A percentile compares a stretch with the other conserved stretches of the same genome.
These are phyloP conservation scores for Basipetospora chlamydospora DNA, from an alignment of 2,329 filamentous ascomycete genomes.

Conservation along the genomic window DNA sequence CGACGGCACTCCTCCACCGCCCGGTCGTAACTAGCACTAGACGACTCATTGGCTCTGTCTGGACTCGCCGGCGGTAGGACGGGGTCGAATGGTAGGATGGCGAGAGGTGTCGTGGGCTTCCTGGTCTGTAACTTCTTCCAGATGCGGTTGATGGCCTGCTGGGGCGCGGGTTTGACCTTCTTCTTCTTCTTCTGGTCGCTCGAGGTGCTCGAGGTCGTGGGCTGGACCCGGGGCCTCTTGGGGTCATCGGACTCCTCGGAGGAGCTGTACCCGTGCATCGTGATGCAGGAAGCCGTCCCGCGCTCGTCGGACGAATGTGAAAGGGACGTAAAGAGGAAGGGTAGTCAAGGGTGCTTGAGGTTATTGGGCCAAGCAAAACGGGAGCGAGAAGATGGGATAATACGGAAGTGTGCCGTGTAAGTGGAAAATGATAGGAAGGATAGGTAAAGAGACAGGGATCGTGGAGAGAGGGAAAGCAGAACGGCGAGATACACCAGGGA, in stretches of 20 bases:
- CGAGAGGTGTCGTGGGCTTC: slow-evolving; percentile 50
- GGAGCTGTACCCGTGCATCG: slow-evolving; percentile 32
- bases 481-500: no score
- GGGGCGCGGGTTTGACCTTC: slow-evolving; percentile 44
- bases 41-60: slow-evolving; percentile 43
- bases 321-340: no score
- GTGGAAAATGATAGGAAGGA: no score
- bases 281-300: not conserved
- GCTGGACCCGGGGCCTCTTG: slow-evolving; percentile 20
- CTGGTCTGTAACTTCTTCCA: slow-evolving; percentile 46
- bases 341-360: no score
- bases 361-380: no score
- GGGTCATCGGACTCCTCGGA: slow-evolving; percentile 35
- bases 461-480: no score
- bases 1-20: slow-evolving; percentile 49
- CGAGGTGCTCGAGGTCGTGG: slow-evolving; percentile 17
- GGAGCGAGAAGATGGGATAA: no score
- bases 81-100: slow-evolving; percentile 50
- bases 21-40: slow-evolving; percentile 46
- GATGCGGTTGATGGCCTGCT: slow-evolving; percentile 51
- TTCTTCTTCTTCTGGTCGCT: slow-evolving; percentile 36
- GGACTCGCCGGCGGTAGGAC: slow-evolving; percentile 34
- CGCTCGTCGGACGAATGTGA: no score
- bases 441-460: no score
- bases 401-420: no score